phyloP scores from a whole-genome alignment of 352 stramenopile species.

The Globisporangium solare region DNA sequence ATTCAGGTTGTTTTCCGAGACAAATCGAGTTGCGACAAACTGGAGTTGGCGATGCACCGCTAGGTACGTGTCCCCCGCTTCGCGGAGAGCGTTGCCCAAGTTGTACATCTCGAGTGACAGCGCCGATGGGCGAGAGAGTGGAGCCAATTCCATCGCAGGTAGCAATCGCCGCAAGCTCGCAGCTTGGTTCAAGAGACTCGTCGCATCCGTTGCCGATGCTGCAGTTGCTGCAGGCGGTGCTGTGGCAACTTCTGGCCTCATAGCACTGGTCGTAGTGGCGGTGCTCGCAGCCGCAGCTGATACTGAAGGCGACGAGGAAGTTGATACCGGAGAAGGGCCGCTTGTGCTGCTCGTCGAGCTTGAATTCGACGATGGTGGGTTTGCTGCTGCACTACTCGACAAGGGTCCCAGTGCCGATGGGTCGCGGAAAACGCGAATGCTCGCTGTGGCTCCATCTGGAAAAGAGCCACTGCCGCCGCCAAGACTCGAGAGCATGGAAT shows the following conservation, averaged over 20 bases:
- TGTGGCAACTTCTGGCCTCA: not conserved
- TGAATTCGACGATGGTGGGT: not conserved
- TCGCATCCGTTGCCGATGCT: not conserved
- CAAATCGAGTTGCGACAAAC: slow-evolving; percentile 22
- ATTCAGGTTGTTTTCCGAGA: slow-evolving; percentile 22
- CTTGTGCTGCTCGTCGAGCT: not conserved
- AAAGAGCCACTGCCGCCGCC: not conserved
- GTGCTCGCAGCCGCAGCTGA: not conserved
- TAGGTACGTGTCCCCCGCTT: slow-evolving; percentile 30
- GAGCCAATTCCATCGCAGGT: slow-evolving; percentile 19
- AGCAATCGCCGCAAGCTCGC: slow-evolving; percentile 22
- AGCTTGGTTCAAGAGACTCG: slow-evolving; percentile 18
- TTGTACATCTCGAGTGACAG: slow-evolving; percentile 26
- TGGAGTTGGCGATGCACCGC: slow-evolving; percentile 31
- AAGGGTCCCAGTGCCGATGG: not conserved
- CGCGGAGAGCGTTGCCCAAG: slow-evolving; percentile 22
- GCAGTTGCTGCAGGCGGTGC: not conserved
- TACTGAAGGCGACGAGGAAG: not conserved
- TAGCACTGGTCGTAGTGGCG: not conserved
- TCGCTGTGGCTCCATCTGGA: slow-evolving; percentile 6
- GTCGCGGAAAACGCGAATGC: slow-evolving; percentile 3
- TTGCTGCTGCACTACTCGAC: not conserved
- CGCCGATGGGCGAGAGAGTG: slow-evolving; percentile 16
- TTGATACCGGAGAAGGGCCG: not conserved
- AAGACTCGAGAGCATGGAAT: slow-evolving; percentile 16